Evolutionary conservation across 208 protist species (phyloP).

Genomic region (Porcisia hertigi): DNA sequence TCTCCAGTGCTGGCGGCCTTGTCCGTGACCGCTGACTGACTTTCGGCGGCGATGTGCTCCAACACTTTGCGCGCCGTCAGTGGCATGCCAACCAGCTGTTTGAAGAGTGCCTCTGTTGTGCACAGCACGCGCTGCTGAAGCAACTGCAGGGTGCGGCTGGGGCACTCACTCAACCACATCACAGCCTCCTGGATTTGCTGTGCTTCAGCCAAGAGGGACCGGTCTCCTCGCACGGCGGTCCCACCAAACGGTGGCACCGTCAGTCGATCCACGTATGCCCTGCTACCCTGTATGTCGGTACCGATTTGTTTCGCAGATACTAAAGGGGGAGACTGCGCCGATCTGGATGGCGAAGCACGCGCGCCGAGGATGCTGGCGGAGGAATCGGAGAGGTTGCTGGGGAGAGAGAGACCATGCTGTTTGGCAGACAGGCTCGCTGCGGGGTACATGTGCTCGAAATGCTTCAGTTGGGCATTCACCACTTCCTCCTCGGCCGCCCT

Average conservation of each 20-base stretch:
- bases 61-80: conserved; percentile 19
- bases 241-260: conserved; percentile 22
- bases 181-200: conserved; percentile 42
- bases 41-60: conserved; percentile 2
- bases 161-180: conserved; percentile 47
- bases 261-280: conserved; percentile 11
- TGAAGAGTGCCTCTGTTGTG: conserved; percentile 29
- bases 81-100: conserved; percentile 35
- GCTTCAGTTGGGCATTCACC: conserved; percentile 21
- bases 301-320: background rate
- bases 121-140: conserved; percentile 56
- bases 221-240: conserved; percentile 20
- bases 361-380: conserved; percentile 1
- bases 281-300: background rate
- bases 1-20: background rate
- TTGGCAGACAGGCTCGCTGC: background rate
- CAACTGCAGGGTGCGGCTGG: conserved; percentile 32
- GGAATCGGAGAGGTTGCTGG: conserved; percentile 22
- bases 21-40: background rate
- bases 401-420: background rate
- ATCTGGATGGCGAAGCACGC: background rate
- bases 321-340: background rate
- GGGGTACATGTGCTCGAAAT: conserved; percentile 18
- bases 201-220: conserved; percentile 23
- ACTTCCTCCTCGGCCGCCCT: conserved; percentile 9